Conservation (phyloP, 139 green algal genomes). For the Auxenochlorella pyrenoidosa region DNA sequence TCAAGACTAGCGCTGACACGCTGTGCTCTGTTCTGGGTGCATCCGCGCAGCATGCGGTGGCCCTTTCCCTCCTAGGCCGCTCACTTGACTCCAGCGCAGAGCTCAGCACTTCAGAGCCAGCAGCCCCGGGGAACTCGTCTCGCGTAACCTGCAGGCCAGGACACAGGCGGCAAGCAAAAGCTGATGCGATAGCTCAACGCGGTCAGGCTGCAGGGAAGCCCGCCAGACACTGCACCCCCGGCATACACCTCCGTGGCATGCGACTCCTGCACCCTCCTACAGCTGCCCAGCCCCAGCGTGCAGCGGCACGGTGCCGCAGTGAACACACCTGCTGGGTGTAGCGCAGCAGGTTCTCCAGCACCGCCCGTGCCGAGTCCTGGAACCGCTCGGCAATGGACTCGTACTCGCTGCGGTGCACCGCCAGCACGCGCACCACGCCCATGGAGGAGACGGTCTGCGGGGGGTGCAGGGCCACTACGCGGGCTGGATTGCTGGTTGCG, state of each 20-base stretch:
- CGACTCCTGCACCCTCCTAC: too few species aligned
- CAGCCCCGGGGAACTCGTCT: conserved; percentile 14
- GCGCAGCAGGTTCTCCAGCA: conserved; percentile 34
- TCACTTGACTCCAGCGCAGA: not conserved
- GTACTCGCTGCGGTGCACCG: conserved; percentile 23
- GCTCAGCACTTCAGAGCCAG: not conserved
- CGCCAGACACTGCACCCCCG: too few species aligned
- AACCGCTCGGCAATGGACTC: conserved; percentile 35
- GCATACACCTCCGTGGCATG: too few species aligned
- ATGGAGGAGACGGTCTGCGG: not conserved
- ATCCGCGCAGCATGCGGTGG: too few species aligned
- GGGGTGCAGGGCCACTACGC: too few species aligned
- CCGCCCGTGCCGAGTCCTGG: conserved; percentile 15
- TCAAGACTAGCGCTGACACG: too few species aligned
- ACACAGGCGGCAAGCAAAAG: not conserved
- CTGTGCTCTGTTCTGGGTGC: too few species aligned
- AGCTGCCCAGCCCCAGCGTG: too few species aligned
- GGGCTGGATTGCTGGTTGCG: too few species aligned
- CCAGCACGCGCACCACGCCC: conserved; percentile 34
- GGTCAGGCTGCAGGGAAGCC: too few species aligned
- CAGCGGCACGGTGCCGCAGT: not conserved
- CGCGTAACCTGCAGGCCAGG: not conserved
- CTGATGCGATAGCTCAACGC: not conserved
- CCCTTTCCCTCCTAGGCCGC: not conserved
- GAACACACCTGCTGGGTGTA: not conserved